Percentiles rank a stretch among this genome's conserved stretches.
These are phyloP conservation scores for Solanum appendiculatum DNA, from an alignment of 257 asterid species.

Conservation along the genomic window DNA sequence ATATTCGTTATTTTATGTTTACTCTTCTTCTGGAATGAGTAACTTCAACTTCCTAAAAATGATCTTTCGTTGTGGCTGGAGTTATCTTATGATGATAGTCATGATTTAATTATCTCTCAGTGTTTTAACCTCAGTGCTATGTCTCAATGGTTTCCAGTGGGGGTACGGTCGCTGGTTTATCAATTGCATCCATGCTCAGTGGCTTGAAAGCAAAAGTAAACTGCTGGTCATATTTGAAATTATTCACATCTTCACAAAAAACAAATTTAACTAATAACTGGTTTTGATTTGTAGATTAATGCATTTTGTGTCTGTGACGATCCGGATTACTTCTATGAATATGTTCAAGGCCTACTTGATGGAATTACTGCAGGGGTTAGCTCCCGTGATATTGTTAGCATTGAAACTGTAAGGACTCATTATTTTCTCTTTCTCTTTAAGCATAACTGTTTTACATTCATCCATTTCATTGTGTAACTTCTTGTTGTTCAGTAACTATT, in stretches of 20 bases:
- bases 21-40: not conserved
- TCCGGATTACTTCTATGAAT: slow-evolving; percentile 80
- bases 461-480: not conserved
- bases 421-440: not conserved
- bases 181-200: slow-evolving; percentile 73
- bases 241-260: not conserved
- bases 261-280: not conserved
- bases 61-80: not conserved
- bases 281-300: slow-evolving; percentile 38
- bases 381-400: slow-evolving; percentile 67
- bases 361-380: slow-evolving; percentile 72
- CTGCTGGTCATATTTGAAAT: not conserved
- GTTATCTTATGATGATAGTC: not conserved
- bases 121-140: not conserved
- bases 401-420: slow-evolving; percentile 50
- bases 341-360: slow-evolving; percentile 65
- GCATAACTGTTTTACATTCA: not conserved
- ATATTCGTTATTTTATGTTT: not conserved
- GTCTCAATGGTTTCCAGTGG: slow-evolving; percentile 52
- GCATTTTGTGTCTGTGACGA: slow-evolving; percentile 90
- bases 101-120: not conserved
- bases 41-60: not conserved
- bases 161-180: slow-evolving; percentile 88
- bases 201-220: slow-evolving; percentile 62
- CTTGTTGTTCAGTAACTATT: not conserved